Base-by-base conservation (phyloP, 1,284 basidiomycete genomes). In the Phaffia rhodozyma region DNA sequence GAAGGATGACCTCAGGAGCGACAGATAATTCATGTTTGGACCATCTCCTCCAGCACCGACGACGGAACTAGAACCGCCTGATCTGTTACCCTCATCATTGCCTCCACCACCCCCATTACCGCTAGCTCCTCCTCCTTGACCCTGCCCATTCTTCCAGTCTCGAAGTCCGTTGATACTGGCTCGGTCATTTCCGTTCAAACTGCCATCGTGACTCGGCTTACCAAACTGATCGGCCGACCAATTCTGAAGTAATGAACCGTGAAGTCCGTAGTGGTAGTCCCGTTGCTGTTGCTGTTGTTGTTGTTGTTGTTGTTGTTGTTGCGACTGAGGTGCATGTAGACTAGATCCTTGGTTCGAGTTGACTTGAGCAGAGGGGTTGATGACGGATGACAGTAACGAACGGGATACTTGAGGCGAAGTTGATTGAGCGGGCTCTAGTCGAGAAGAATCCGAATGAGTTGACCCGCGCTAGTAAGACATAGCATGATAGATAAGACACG, bases 91-190 rank as follows among this genome's bases (percentile, higher is more conserved):
- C 9, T 49, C 43, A 7, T 30, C n/a, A 23, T 58, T 43, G 7
- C 38, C 38, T 43, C 38, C 13, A 43, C 5, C 38, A 11, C 38
- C 57, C 6, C 57, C 34, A 3, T 38, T 32, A 18, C 21, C n/a
- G 38, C 25, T 13, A 9, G 5, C 11, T 29, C 57, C 43, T 13
- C 57, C 57, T 16, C 47, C 47, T 6, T 43, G 38, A 16, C 13
- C 16, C 13, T 18, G 57, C 20, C 23, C 9, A 32, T 29, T 21
- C 18, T 16, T 29, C 20, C 16, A 49, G 20, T 58, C 23, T 47
- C 47, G 32, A 38, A 60, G n/a, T 38, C 32, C 51, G 50, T 50
- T 60, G 59, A 20, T 51, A 48, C 59, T 51, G 47, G 23, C 29
- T 50, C 47, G 47, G 58, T 51, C 47, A 38, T 50, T 58, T 27